Conservation (phyloP, 179 eudicot species). For the Silene vulgaris region DNA sequence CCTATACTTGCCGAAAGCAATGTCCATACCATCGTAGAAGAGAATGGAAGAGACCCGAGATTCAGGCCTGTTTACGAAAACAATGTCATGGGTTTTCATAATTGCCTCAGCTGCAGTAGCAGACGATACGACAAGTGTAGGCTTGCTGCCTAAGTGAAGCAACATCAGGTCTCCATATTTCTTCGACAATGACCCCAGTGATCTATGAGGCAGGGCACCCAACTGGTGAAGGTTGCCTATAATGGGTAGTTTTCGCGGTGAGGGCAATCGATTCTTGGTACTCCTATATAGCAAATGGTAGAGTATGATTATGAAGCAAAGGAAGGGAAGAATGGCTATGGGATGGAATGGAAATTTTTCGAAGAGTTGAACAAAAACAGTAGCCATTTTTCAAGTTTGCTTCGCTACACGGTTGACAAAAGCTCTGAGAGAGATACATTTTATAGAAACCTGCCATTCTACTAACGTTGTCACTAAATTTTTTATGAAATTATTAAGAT, state of each 20-base stretch:
- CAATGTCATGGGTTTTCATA: no score
- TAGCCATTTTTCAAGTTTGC: no score
- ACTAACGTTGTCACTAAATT: no score
- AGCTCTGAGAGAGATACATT: neutral
- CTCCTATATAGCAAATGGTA: slow-evolving; percentile 14
- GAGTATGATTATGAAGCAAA: slow-evolving; percentile 17
- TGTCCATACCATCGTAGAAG: no score
- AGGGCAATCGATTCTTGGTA: slow-evolving; percentile 27
- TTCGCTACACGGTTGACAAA: no score
- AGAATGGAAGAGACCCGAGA: no score
- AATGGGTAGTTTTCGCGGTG: slow-evolving; percentile 44
- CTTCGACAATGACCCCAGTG: slow-evolving; percentile 30
- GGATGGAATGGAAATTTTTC: no score
- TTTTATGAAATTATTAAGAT: no score
- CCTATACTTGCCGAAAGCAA: slow-evolving; percentile 24
- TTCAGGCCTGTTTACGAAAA: no score
- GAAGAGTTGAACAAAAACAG: no score
- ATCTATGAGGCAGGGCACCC: slow-evolving; percentile 35
- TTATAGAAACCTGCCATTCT: no score
- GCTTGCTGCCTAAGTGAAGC: slow-evolving; percentile 33
- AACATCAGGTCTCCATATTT: slow-evolving; percentile 39
- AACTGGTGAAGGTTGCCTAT: slow-evolving; percentile 50
- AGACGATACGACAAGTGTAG: slow-evolving; percentile 39
- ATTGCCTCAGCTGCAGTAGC: slow-evolving; percentile 6
- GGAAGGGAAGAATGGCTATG: neutral